Percentiles rank a stretch among this genome's conserved stretches.
These are phyloP conservation scores for Gloeophyllum trabeum DNA, from an alignment of 768 basidiomycete genomes.

Conservation along the genomic window DNA sequence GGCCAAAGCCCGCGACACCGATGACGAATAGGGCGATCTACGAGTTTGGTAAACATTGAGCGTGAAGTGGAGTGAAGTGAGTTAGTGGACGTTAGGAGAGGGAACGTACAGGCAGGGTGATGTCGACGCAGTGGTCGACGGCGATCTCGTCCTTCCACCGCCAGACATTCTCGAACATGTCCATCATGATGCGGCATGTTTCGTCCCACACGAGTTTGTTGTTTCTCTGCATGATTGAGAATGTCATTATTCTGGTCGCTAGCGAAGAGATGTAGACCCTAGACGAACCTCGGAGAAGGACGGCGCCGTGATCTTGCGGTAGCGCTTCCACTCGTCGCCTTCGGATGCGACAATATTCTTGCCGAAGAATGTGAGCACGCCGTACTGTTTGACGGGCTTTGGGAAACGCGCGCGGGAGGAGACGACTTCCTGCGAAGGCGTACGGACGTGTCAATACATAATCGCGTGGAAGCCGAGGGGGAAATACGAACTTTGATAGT, in stretches of 20 bases:
- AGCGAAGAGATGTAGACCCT: neutral
- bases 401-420: conserved; percentile 39
- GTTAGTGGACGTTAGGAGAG: neutral
- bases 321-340: conserved; percentile 54
- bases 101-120: conserved; percentile 8
- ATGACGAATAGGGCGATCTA: conserved; percentile 9
- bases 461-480: neutral
- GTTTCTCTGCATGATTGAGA: conserved; percentile 14
- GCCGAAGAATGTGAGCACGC: conserved; percentile 37
- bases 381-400: conserved; percentile 40
- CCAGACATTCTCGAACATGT: conserved; percentile 13
- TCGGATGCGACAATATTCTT: conserved; percentile 55
- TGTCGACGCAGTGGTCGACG: conserved; percentile 7
- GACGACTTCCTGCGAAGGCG: conserved; percentile 33
- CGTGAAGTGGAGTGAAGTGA: neutral
- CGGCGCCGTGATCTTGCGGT: conserved; percentile 51
- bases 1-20: conserved; percentile 9
- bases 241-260: neutral
- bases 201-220: conserved; percentile 29
- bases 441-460: neutral
- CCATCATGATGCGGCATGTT: conserved; percentile 17
- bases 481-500: neutral
- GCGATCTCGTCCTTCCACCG: conserved; percentile 4
- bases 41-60: too few species aligned
- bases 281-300: conserved; percentile 48